Conservation (phyloP, 352 stramenopile species). For the Pseudoperonospora humuli region DNA sequence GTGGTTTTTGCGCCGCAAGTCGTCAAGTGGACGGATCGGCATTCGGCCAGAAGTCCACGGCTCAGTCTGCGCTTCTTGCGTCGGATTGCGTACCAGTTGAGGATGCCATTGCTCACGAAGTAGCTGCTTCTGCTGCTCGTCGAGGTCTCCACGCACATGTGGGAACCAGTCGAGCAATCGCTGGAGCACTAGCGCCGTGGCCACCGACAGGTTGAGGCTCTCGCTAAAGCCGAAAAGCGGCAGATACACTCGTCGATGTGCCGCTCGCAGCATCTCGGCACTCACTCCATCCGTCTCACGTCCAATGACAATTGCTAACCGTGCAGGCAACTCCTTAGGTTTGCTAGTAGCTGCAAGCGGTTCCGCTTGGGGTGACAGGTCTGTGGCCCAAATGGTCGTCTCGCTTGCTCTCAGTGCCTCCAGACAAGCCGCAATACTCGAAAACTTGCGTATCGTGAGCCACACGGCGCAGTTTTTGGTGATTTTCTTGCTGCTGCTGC, state of each 20-base stretch:
- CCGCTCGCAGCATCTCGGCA: slow-evolving; percentile 77
- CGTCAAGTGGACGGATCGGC: slow-evolving; percentile 37
- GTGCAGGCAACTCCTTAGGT: slow-evolving; percentile 62
- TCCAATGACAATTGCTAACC: slow-evolving; percentile 90
- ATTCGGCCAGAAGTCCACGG: slow-evolving; percentile 35
- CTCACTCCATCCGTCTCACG: slow-evolving; percentile 90
- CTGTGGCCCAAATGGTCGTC: slow-evolving; percentile 87
- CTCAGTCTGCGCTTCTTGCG: slow-evolving; percentile 40
- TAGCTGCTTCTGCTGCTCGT: slow-evolving; percentile 31
- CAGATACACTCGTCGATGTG: slow-evolving; percentile 89
- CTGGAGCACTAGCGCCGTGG: slow-evolving; percentile 89
- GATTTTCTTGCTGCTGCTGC: slow-evolving; percentile 59
- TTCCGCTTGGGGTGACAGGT: slow-evolving; percentile 74
- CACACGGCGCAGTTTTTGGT: slow-evolving; percentile 76
- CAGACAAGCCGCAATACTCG: slow-evolving; percentile 76
- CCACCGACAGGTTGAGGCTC: slow-evolving; percentile 90
- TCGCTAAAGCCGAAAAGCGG: slow-evolving; percentile 91
- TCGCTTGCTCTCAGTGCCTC: slow-evolving; percentile 44
- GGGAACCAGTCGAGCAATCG: slow-evolving; percentile 77
- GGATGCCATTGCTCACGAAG: slow-evolving; percentile 56
- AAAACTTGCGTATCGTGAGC: slow-evolving; percentile 84
- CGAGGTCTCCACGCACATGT: slow-evolving; percentile 47
- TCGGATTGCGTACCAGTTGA: slow-evolving; percentile 62
- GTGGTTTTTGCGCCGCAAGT: slow-evolving; percentile 56
- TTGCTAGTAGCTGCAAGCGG: slow-evolving; percentile 31